Evolutionary conservation across 2,329 filamentous ascomycete species (phyloP).

Genomic region (Colletotrichum kahawae): DNA sequence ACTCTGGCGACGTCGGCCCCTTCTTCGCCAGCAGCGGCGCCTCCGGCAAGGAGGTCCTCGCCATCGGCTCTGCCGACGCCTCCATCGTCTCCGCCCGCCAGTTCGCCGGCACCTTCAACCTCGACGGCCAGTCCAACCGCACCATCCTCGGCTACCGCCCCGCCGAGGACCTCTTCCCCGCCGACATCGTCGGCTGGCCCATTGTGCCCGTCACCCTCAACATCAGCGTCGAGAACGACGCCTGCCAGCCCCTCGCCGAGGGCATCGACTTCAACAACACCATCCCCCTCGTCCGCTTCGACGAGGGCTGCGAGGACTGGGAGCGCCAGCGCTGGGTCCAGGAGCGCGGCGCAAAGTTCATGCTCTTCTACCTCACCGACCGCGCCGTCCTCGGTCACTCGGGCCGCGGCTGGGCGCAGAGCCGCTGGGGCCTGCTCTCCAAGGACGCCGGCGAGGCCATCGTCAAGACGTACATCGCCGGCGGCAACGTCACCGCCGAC

Average conservation of each 20-base stretch:
- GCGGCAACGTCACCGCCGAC: constrained; percentile 34
- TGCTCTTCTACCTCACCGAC: constrained; percentile 38
- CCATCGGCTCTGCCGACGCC: constrained; percentile 23
- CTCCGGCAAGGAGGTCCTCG: constrained; percentile 28
- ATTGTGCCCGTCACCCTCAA: constrained; percentile 29
- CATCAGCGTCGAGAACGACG: constrained; percentile 28
- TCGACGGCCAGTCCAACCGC: constrained; percentile 25
- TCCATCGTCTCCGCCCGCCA: constrained; percentile 10
- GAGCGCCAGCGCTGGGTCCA: constrained; percentile 34
- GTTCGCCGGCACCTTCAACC: constrained; percentile 26
- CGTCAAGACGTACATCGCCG: constrained; percentile 30
- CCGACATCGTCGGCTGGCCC: constrained; percentile 27
- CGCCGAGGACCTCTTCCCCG: constrained; percentile 24
- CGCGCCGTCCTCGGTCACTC: constrained; percentile 17
- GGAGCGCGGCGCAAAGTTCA: constrained; percentile 30
- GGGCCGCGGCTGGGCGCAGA: constrained; percentile 13
- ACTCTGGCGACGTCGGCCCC: constrained; percentile 23
- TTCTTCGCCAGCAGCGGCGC: constrained; percentile 29
- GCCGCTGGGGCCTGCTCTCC: constrained; percentile 6
- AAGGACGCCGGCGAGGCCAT: constrained; percentile 33
- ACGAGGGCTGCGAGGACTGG: constrained; percentile 10
- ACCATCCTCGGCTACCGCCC: constrained; percentile 29
- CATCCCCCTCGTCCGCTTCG: constrained; percentile 16
- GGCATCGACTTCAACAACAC: not conserved
- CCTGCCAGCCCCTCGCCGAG: constrained; percentile 25